Evolutionary conservation across 75 land plant genomes (phyloP).

Genomic region (Sequoiadendron giganteum): DNA sequence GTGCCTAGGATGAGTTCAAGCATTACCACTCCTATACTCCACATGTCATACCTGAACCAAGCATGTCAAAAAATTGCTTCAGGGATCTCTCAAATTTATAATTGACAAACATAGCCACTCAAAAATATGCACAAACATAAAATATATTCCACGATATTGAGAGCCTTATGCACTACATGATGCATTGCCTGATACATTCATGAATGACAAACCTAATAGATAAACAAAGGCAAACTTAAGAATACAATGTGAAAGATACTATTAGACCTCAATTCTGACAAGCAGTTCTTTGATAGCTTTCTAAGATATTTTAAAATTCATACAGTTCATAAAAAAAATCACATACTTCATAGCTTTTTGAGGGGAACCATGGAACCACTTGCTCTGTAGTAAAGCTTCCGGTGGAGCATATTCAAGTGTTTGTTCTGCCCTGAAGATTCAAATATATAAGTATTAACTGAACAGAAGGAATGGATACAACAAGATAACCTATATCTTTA

Average conservation of each 20-base stretch:
- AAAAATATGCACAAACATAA: neutral
- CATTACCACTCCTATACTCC: conserved; percentile 97
- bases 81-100: neutral
- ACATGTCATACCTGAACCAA: conserved; percentile 83
- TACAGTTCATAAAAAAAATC: neutral
- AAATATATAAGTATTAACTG: neutral
- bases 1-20: conserved; percentile 92
- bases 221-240: neutral
- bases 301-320: neutral
- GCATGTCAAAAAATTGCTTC: conserved; percentile 8
- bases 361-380: conserved; percentile 63
- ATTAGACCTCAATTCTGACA: neutral
- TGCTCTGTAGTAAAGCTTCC: conserved; percentile 77
- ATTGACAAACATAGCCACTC: neutral
- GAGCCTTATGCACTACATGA: neutral
- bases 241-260: neutral
- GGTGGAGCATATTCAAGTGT: conserved; percentile 91
- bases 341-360: conserved; percentile 45
- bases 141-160: neutral
- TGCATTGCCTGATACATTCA: neutral
- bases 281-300: neutral
- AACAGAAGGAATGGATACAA: neutral
- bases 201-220: neutral
- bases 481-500: neutral
- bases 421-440: conserved; percentile 73